Evolutionary conservation across 1,139 yeast species (phyloP), one percentile per base, ranked within the genome.

Genomic region (Sugiyamaella japonica): DNA sequence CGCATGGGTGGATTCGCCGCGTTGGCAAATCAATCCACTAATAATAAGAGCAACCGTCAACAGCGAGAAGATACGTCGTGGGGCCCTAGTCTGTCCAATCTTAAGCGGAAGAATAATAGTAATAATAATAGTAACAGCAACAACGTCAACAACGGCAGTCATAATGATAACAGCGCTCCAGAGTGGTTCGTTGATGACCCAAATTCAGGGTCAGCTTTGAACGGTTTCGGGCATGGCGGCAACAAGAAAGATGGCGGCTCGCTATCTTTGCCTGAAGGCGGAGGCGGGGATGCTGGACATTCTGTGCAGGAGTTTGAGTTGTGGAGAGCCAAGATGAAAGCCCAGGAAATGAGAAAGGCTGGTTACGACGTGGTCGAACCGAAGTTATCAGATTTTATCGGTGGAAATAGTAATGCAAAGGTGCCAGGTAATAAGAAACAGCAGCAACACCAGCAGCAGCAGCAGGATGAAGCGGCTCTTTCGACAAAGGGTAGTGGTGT

Each of bases 251-350:
- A 31, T 13, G 53, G 36, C n/a, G 41, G 41, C 28, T 8, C 25
- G 16, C 5, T 42, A 13, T 34, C 46, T 7, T 29, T 36, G 40
- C 28, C 57, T 29, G 34, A 36, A 39, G 45, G 49, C 16, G 42
- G 47, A 32, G 46, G 53, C 7, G 41, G 55, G 23, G 46, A 37
- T 34, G 53, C 61, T n/a, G 57, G 54, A 20, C 59, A 57, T 39
- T 60, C 67, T 8, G 63, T 64, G 16, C 59, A 64, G 45, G 70
- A 67, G 52, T 67, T 67, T 60, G 71, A 67, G 52, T 60, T 62
- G 29, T 67, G 71, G 71, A 67, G 66, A 56, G 66, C 66, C 6
- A 58, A 58, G 39, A 64, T 61, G 67, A 60, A 59, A 44, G 61
- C 61, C n/a, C 62, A 62, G 23, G 67, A 65, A 46, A 54, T 57